phyloP scores from a whole-genome alignment of 106 monocot genomes.

The Allium fistulosum region DNA sequence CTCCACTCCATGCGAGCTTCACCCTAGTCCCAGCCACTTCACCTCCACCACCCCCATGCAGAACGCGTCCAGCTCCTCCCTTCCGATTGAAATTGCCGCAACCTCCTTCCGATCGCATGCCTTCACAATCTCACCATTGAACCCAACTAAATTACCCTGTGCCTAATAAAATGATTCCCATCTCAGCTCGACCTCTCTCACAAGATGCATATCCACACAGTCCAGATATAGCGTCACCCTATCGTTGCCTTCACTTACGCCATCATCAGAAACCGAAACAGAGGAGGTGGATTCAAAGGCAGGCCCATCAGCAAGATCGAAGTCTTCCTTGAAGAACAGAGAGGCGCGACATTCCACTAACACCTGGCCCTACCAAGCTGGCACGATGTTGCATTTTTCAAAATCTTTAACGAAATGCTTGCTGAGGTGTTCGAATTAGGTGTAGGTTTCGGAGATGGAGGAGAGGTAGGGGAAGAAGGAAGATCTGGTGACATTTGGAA shows the following conservation, averaged over 20 bases:
- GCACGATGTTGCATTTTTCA: constrained; percentile 6
- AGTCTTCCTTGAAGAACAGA: constrained; percentile 93
- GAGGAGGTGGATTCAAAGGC: constrained; percentile 76
- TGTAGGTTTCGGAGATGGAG: constrained; percentile 57
- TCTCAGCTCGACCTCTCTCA: constrained; percentile 78
- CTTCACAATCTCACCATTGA: constrained; percentile 79
- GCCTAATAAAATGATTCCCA: constrained; percentile 95
- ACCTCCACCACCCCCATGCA: too few relatives aligned
- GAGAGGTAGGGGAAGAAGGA: constrained; percentile 37
- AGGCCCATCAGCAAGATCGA: constrained; percentile 69
- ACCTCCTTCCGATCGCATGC: constrained; percentile 49
- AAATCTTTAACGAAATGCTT: constrained; percentile 32
- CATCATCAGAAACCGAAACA: constrained; percentile 36
- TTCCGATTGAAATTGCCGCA: constrained; percentile 28
- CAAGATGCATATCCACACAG: constrained; percentile 77
- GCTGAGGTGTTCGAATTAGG: constrained; percentile 68
- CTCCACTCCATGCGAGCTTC: too few relatives aligned
- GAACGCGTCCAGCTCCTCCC: too few relatives aligned
- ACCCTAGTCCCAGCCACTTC: too few relatives aligned
- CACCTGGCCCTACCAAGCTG: constrained; percentile 50
- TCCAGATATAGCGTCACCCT: constrained; percentile 83
- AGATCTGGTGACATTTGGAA: constrained; percentile 21
- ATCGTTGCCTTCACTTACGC: constrained; percentile 67
- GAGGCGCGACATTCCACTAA: constrained; percentile 83
- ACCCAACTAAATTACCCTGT: constrained; percentile 63